phyloP scores from a whole-genome alignment of 306 rosid species.

The Vigna mungo region DNA sequence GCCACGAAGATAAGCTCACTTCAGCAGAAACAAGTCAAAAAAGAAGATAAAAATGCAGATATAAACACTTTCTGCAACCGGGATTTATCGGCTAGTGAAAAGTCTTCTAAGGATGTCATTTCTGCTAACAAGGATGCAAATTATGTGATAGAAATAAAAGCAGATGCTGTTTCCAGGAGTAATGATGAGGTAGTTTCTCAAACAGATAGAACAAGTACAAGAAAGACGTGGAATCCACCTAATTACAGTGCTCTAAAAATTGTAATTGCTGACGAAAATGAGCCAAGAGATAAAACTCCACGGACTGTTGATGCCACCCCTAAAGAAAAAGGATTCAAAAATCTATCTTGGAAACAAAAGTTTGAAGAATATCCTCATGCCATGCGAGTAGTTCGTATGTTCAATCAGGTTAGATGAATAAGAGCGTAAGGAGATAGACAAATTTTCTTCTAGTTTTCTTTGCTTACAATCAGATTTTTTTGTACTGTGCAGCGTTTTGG shows the following conservation, averaged over 20 bases:
- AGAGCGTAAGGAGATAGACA: slow-evolving; percentile 16
- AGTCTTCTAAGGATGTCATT: slow-evolving; percentile 54
- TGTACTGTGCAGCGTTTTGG: slow-evolving; percentile 58
- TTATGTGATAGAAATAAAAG: slow-evolving; percentile 57
- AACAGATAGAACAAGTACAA: slow-evolving; percentile 67
- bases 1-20: slow-evolving; percentile 46
- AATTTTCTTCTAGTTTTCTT: slow-evolving; percentile 9
- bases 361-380: slow-evolving; percentile 66
- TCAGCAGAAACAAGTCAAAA: slow-evolving; percentile 47
- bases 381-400: slow-evolving; percentile 57
- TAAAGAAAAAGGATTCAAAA: slow-evolving; percentile 79
- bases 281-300: slow-evolving; percentile 48
- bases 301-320: slow-evolving; percentile 64
- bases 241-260: slow-evolving; percentile 68
- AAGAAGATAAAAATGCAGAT: slow-evolving; percentile 49
- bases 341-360: slow-evolving; percentile 72
- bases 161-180: slow-evolving; percentile 51
- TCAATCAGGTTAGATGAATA: slow-evolving; percentile 70
- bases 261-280: slow-evolving; percentile 70
- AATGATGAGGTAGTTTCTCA: slow-evolving; percentile 74
- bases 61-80: slow-evolving; percentile 48
- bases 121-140: slow-evolving; percentile 45
- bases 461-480: slow-evolving; percentile 25
- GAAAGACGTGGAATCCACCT: slow-evolving; percentile 72
- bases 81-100: slow-evolving; percentile 50